phyloP scores from a whole-genome alignment of 768 basidiomycete species.

The Kockovaella imperatae region DNA sequence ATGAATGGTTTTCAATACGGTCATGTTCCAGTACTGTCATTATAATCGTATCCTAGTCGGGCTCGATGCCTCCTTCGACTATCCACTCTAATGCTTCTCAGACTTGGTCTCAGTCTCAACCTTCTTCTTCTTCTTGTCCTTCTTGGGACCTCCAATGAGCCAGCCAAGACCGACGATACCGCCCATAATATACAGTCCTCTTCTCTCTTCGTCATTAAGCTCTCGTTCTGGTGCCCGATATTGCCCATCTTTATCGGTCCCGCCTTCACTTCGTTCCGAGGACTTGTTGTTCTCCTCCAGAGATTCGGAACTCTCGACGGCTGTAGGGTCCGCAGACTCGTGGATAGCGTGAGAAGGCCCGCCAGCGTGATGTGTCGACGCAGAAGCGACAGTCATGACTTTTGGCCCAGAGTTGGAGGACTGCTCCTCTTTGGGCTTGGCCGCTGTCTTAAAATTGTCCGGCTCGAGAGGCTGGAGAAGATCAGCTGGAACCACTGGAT shows the following conservation, averaged over 20 bases:
- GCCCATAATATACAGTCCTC: conserved; percentile 51
- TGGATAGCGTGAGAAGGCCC: conserved; percentile 50
- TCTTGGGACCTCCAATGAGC: conserved; percentile 45
- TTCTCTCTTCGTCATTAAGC: conserved; percentile 48
- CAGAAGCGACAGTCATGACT: conserved; percentile 52
- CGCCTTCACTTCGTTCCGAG: conserved; percentile 22
- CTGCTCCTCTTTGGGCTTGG: conserved; percentile 7
- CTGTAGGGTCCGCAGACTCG: conserved; percentile 25
- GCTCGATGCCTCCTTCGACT: conserved; percentile 2
- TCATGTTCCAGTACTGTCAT: too few species aligned
- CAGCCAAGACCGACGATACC: conserved; percentile 53
- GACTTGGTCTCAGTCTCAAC: too few species aligned
- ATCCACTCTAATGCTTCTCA: conserved; percentile 5
- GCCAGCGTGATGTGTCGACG: conserved; percentile 50
- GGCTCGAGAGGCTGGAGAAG: conserved; percentile 53
- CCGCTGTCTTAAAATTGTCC: conserved; percentile 52
- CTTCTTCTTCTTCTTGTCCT: conserved; percentile 16
- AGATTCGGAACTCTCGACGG: conserved; percentile 15
- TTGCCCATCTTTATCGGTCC: conserved; percentile 14
- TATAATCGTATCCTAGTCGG: too few species aligned
- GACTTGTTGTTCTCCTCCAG: conserved; percentile 3
- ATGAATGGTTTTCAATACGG: too few species aligned
- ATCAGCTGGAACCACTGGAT: conserved; percentile 7
- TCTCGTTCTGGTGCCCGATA: conserved; percentile 26
- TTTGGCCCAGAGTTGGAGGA: conserved; percentile 46